Percentiles rank a stretch among this genome's conserved stretches.
Evolutionary conservation across 2,329 filamentous ascomycete genomes (phyloP).

Genomic region (Aspergillus chevalieri): DNA sequence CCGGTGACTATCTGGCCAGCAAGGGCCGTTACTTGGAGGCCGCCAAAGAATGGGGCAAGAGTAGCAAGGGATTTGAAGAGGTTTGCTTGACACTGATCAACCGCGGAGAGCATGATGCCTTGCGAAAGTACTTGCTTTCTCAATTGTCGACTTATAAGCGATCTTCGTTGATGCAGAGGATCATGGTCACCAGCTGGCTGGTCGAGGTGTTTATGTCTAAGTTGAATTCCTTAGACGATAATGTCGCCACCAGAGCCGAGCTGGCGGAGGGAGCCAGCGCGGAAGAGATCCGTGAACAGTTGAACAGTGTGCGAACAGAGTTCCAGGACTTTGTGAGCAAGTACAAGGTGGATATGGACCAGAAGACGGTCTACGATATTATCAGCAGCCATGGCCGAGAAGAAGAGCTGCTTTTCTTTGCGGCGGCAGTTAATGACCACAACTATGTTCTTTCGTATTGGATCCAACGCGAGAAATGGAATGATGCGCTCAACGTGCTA

Average conservation of each 20-base stretch:
- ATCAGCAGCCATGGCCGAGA: slow-evolving; percentile 93
- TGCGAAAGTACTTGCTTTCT: slow-evolving; percentile 81
- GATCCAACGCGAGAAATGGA: slow-evolving; percentile 92
- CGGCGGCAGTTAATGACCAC: slow-evolving; percentile 81
- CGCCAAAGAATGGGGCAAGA: slow-evolving; percentile 84
- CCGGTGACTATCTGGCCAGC: slow-evolving; percentile 77
- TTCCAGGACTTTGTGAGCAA: slow-evolving; percentile 82
- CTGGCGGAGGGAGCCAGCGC: slow-evolving; percentile 65
- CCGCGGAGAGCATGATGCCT: slow-evolving; percentile 78
- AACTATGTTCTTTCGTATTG: slow-evolving; percentile 95
- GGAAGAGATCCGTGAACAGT: slow-evolving; percentile 60
- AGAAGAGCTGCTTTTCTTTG: slow-evolving; percentile 85
- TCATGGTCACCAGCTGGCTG: slow-evolving; percentile 93
- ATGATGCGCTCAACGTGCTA: slow-evolving; percentile 75
- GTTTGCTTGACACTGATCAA: slow-evolving; percentile 89
- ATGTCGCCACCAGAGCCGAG: slow-evolving; percentile 82
- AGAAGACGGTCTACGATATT: slow-evolving; percentile 88
- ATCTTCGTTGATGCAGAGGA: slow-evolving; percentile 79
- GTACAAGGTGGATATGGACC: slow-evolving; percentile 81
- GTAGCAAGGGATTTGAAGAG: slow-evolving; percentile 94
- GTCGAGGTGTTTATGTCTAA: slow-evolving; percentile 97
- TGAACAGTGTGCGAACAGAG: slow-evolving; percentile 65
- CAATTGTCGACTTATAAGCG: slow-evolving; percentile 80
- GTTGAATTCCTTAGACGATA: slow-evolving; percentile 88
- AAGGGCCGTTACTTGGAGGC: slow-evolving; percentile 81